Conservation (phyloP, 2,329 filamentous ascomycete genomes). For the Arthrobotrys iridis region DNA sequence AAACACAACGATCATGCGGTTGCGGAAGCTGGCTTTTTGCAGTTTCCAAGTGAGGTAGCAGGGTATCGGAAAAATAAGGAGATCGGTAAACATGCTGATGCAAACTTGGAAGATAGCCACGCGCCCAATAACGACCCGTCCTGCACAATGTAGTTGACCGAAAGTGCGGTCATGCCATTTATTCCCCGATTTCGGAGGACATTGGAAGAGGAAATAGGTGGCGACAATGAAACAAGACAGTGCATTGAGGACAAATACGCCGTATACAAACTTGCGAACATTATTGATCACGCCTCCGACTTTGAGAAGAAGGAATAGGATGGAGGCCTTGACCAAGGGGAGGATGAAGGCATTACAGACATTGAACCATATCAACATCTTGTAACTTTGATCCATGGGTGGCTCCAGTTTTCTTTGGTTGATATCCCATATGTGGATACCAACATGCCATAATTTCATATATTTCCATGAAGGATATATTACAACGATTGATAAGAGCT, state of each 20-base stretch:
- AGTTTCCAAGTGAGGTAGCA: constrained; percentile 62
- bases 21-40: constrained; percentile 62
- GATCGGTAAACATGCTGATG: constrained; percentile 62
- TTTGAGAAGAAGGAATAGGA: constrained; percentile 61
- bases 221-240: constrained; percentile 61
- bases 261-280: constrained; percentile 61
- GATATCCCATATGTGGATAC: constrained; percentile 48
- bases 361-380: constrained; percentile 61
- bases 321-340: constrained; percentile 62
- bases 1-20: constrained; percentile 61
- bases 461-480: constrained; percentile 55
- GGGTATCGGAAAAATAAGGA: constrained; percentile 62
- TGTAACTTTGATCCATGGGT: constrained; percentile 59
- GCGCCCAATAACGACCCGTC: constrained; percentile 60
- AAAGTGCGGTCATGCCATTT: constrained; percentile 62
- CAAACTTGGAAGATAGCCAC: constrained; percentile 62
- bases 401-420: constrained; percentile 32
- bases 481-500: constrained; percentile 62
- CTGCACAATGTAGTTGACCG: constrained; percentile 61
- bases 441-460: constrained; percentile 47
- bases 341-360: constrained; percentile 62
- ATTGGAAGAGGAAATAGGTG: constrained; percentile 62
- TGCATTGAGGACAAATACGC: constrained; percentile 60
- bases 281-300: constrained; percentile 61
- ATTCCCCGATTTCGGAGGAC: constrained; percentile 61